Conservation (phyloP, 208 protist species). For the Wallacemonas sp. region DNA sequence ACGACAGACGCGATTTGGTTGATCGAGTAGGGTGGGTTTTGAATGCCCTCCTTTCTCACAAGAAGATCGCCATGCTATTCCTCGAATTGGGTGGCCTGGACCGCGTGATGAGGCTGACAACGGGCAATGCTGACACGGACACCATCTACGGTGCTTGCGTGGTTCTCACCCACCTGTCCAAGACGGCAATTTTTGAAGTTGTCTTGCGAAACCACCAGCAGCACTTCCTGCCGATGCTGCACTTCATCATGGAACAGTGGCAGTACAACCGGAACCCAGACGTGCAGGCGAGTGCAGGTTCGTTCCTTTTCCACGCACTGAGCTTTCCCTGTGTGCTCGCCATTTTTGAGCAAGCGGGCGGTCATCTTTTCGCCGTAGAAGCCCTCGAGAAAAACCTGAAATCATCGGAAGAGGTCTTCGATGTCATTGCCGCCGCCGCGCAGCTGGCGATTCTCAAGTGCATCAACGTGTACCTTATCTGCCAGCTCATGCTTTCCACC, state of each 20-base stretch:
- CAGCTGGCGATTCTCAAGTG: constrained; percentile 66
- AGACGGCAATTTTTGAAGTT: constrained; percentile 70
- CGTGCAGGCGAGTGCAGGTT: constrained; percentile 71
- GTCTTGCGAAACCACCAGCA: constrained; percentile 61
- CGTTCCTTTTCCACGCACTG: constrained; percentile 76
- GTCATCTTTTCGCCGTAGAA: constrained; percentile 50
- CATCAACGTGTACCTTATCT: constrained; percentile 79
- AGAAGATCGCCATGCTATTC: constrained; percentile 79
- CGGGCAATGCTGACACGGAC: constrained; percentile 39
- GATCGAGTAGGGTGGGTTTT: constrained; percentile 71
- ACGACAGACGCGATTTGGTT: constrained; percentile 57
- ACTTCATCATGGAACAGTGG: constrained; percentile 74
- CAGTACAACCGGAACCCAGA: constrained; percentile 49
- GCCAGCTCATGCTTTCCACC: constrained; percentile 82
- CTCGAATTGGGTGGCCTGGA: constrained; percentile 61
- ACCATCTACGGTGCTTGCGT: constrained; percentile 73
- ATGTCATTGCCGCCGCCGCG: constrained; percentile 59
- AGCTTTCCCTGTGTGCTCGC: constrained; percentile 79
- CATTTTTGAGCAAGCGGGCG: constrained; percentile 67
- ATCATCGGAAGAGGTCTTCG: constrained; percentile 70
- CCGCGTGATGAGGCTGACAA: constrained; percentile 52
- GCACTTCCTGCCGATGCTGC: constrained; percentile 74
- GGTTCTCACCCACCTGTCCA: constrained; percentile 69
- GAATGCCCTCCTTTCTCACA: constrained; percentile 76
- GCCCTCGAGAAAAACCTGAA: constrained; percentile 55